Percentiles rank a stretch among this genome's conserved stretches.
Conservation (phyloP, 169 alveolate genomes). For the Plasmodium reichenowi region DNA sequence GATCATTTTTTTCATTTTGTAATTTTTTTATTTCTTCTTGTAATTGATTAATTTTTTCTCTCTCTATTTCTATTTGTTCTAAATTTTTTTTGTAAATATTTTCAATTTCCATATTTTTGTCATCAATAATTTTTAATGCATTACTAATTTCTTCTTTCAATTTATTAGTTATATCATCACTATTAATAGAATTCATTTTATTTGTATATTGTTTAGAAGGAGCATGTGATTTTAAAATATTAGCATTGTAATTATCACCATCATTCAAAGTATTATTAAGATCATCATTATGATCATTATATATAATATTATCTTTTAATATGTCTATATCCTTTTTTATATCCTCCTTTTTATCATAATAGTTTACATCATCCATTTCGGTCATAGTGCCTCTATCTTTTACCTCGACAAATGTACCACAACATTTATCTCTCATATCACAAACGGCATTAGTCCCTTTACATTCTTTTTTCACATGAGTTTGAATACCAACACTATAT, state of each 20-base stretch:
- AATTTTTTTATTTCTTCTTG: constrained; percentile 50
- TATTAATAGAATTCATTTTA: neutral
- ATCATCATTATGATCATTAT: too few species aligned
- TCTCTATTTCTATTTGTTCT: constrained; percentile 38
- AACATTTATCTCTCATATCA: constrained; percentile 43
- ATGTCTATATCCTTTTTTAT: neutral
- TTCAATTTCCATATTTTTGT: constrained; percentile 64
- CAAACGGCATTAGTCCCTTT: constrained; percentile 52
- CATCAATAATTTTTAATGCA: constrained; percentile 62
- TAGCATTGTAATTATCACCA: neutral
- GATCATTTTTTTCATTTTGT: constrained; percentile 21
- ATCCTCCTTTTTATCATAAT: neutral
- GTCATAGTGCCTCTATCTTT: constrained; percentile 18
- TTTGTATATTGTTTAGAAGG: constrained; percentile 6
- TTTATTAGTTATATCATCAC: constrained; percentile 52
- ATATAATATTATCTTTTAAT: neutral
- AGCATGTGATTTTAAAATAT: neutral
- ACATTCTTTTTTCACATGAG: constrained; percentile 24
- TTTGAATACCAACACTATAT: constrained; percentile 38
- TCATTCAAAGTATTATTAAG: too few species aligned
- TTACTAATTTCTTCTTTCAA: constrained; percentile 59
- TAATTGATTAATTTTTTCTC: constrained; percentile 34
- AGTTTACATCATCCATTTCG: neutral
- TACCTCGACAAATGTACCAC: constrained; percentile 24
- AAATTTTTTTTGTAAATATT: constrained; percentile 25